Percentiles rank a stretch among this genome's conserved stretches.
These are phyloP conservation scores for Cutaneotrichosporon arboriforme DNA, from an alignment of 1,284 basidiomycete genomes.

Conservation along the genomic window DNA sequence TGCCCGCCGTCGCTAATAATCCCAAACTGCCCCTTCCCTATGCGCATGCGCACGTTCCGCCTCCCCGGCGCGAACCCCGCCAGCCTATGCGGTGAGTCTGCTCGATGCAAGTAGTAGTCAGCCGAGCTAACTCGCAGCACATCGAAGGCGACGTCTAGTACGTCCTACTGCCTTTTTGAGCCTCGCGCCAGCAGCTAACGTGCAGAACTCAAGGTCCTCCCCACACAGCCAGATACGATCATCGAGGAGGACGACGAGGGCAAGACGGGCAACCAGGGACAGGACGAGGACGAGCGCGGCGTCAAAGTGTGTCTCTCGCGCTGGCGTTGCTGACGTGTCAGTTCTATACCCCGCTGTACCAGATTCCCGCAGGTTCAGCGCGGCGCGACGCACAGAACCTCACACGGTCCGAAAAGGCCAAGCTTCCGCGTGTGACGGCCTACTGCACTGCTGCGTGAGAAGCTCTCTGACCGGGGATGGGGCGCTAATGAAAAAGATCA, in stretches of 20 bases:
- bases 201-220: slow-evolving; percentile 86
- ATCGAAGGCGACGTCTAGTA: slow-evolving; percentile 59
- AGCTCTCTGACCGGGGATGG: too few relatives aligned
- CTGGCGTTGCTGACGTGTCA: slow-evolving; percentile 37
- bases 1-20: slow-evolving; percentile 20
- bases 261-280: slow-evolving; percentile 24
- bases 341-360: slow-evolving; percentile 83
- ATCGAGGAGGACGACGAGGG: slow-evolving; percentile 58
- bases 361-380: slow-evolving; percentile 90
- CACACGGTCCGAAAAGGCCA: slow-evolving; percentile 91
- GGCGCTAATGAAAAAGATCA: too few relatives aligned
- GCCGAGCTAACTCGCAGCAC: slow-evolving; percentile 45
- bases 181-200: background rate
- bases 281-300: slow-evolving; percentile 50
- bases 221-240: slow-evolving; percentile 71
- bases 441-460: slow-evolving; percentile 86
- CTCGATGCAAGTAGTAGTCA: background rate
- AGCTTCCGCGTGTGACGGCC: slow-evolving; percentile 86
- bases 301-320: slow-evolving; percentile 56
- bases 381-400: slow-evolving; percentile 80
- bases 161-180: slow-evolving; percentile 45
- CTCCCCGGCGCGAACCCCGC: slow-evolving; percentile 37
- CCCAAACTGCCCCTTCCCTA: slow-evolving; percentile 42
- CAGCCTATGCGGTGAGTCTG: slow-evolving; percentile 47
- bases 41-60: slow-evolving; percentile 28